Base-by-base conservation (phyloP, 306 rosid genomes). In the Trifolium pratense region DNA sequence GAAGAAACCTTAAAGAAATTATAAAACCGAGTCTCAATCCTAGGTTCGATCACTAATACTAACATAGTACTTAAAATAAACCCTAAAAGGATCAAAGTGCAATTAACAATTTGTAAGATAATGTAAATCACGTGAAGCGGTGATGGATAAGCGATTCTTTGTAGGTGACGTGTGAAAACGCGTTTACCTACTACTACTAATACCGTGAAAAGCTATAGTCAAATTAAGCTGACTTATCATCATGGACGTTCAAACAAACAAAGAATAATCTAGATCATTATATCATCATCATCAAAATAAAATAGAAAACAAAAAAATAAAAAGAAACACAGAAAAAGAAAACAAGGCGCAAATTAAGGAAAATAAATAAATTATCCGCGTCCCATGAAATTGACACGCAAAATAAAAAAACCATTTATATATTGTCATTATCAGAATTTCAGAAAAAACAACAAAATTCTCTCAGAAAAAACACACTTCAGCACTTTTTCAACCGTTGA, bases 401-500 rank as follows among this genome's bases (percentile, higher is more conserved):
- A n/a, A n/a, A n/a, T n/a, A 15, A 6, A 36, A 36, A 5, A 34
- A 34, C 37, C 39, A 36, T 36, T 36, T 36, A 36, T 36, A 36
- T 7, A 36, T 34, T 36, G 6, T 6, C 39, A 36, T 36, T 7
- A 6, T 36, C 39, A 36, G 9, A 6, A 36, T 36, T 36, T 36
- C 39, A 36, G 9, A 36, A 36, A 36, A 36, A 36, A 36, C 39
- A 36, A 36, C 39, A 36, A 36, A 36, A 6, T 36, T 36, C 39
- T 36, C 39, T 36, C 39, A 36, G 9, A 36, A 7, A 34, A 34
- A 34, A 36, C 8, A 36, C 81, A 56, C 59, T 55, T 76, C 7
- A 36, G 7, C 81, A 56, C 59, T 55, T 76, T 76, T 56, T 77
- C 11, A 76, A 65, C 76, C 56, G 23, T 55, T 15, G n/a, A 8